These are phyloP conservation scores for Chrysoporthe austroafricana DNA, from an alignment of 2,329 filamentous ascomycete genomes.

Conservation along the genomic window DNA sequence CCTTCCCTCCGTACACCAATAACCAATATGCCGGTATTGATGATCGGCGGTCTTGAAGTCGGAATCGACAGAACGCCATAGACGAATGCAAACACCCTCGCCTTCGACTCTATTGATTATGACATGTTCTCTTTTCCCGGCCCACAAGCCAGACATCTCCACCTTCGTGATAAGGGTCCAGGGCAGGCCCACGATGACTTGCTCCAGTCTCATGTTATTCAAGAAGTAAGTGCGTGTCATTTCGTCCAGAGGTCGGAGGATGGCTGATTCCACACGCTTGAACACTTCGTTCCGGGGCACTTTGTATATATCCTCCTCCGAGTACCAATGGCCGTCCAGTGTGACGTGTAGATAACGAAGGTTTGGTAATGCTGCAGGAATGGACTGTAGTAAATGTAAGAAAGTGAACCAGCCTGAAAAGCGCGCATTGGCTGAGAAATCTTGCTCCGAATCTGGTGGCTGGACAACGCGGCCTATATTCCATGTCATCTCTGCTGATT, in stretches of 20 bases:
- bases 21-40: background rate
- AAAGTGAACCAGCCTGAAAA: conserved; percentile 13
- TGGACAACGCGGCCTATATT: background rate
- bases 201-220: background rate
- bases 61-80: background rate
- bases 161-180: background rate
- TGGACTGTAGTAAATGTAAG: background rate
- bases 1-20: background rate
- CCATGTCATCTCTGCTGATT: conserved; percentile 17
- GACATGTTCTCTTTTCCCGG: background rate
- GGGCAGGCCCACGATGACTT: background rate
- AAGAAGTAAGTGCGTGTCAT: conserved; percentile 1
- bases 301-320: background rate
- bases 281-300: conserved; percentile 6
- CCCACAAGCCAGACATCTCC: background rate
- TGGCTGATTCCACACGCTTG: conserved; percentile 2
- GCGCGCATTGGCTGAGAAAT: conserved; percentile 12
- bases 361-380: conserved; percentile 10
- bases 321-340: conserved; percentile 8
- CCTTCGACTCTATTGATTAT: background rate
- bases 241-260: conserved; percentile 16
- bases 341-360: conserved; percentile 15
- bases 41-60: background rate
- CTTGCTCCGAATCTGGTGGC: conserved; percentile 2
- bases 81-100: background rate